These are phyloP conservation scores for Aspergillus ochraceus DNA, from an alignment of 2,329 filamentous ascomycete genomes.

Conservation along the genomic window DNA sequence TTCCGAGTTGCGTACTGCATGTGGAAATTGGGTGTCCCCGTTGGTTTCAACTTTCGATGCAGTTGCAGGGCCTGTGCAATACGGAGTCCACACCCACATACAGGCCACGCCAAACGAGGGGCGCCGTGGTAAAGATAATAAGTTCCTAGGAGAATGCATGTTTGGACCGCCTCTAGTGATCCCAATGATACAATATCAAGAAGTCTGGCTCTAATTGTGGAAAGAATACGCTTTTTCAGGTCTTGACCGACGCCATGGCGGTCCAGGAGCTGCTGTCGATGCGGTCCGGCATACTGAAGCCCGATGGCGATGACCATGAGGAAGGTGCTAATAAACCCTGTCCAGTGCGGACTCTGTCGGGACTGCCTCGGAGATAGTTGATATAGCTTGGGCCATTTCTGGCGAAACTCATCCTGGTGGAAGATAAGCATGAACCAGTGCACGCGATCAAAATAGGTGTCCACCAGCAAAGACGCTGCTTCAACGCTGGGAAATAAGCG, in stretches of 20 bases:
- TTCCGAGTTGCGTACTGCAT: conserved; percentile 30
- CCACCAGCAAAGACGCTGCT: conserved; percentile 28
- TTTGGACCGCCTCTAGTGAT: conserved; percentile 34
- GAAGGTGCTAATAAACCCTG: conserved; percentile 21
- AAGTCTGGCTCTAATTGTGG: conserved; percentile 11
- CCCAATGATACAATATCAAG: conserved; percentile 25
- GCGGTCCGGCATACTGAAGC: conserved; percentile 19
- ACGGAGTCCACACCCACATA: conserved; percentile 39
- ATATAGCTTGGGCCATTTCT: conserved; percentile 20
- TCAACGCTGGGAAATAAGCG: conserved; percentile 5
- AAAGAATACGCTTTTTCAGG: conserved; percentile 19
- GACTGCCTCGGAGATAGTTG: background rate
- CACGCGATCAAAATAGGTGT: conserved; percentile 41
- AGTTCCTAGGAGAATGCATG: conserved; percentile 38
- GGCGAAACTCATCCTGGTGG: conserved; percentile 34
- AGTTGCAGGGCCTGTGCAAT: conserved; percentile 38
- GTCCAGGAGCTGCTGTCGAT: conserved; percentile 11
- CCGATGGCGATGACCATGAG: conserved; percentile 26
- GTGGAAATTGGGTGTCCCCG: background rate
- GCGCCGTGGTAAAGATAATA: conserved; percentile 40
- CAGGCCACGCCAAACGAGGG: conserved; percentile 39
- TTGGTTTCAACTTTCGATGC: conserved; percentile 22
- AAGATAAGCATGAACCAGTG: conserved; percentile 45
- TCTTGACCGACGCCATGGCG: background rate
- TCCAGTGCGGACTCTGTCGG: background rate